A percentile compares a stretch with the other conserved stretches of the same genome.
Conservation (phyloP, 164 flowering plant species). For the Chimonanthus salicifolius region DNA sequence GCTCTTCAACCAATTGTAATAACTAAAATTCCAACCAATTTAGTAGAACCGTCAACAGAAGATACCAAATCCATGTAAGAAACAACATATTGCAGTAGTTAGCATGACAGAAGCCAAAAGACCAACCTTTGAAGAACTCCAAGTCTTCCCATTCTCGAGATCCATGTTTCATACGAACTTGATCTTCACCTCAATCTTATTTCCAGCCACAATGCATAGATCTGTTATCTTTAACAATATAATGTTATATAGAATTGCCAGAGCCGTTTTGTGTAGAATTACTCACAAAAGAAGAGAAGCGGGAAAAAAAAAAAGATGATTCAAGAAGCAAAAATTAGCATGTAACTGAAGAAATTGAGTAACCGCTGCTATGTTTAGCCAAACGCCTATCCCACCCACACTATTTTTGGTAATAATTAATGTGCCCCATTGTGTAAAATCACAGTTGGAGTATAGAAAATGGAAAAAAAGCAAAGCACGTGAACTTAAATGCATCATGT, state of each 20-base stretch:
- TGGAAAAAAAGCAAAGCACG: neutral
- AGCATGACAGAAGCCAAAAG: neutral
- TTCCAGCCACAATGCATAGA: conserved; percentile 1
- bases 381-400: neutral
- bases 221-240: neutral
- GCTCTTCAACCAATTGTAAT: neutral
- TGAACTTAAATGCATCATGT: neutral
- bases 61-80: neutral
- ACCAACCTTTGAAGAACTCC: conserved; percentile 23
- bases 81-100: neutral
- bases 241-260: conserved; percentile 5
- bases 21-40: neutral
- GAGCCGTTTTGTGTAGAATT: conserved; percentile 19
- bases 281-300: neutral
- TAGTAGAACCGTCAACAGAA: neutral
- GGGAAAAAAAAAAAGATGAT: neutral
- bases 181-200: neutral
- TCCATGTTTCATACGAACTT: conserved; percentile 8
- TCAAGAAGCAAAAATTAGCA: conserved; percentile 4
- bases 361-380: neutral
- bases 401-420: neutral
- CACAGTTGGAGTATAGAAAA: neutral
- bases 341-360: conserved; percentile 24
- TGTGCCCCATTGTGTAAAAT: neutral
- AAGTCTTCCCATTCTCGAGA: conserved; percentile 16